Evolutionary conservation across 139 green algal genomes (phyloP).

Genomic region (Limnomonas spitsbergensis): DNA sequence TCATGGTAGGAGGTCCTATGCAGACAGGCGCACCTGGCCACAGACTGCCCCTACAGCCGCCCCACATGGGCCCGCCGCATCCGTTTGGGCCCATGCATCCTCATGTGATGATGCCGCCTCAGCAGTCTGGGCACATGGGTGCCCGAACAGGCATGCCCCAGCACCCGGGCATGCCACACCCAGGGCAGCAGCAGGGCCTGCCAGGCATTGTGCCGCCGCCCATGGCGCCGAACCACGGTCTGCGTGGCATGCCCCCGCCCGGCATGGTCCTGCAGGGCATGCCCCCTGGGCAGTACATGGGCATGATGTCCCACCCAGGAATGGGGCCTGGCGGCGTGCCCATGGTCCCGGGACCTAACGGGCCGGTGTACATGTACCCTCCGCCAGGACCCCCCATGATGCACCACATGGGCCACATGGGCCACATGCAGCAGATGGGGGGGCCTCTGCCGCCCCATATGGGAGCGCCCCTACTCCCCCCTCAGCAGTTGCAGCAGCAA

Average conservation of each 20-base stretch:
- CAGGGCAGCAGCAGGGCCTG: not conserved
- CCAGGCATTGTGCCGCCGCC: slow-evolving; percentile 2
- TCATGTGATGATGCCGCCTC: not conserved
- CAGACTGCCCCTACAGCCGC: too few relatives aligned
- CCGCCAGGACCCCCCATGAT: not conserved
- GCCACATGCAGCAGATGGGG: slow-evolving; percentile 11
- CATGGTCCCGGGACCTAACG: slow-evolving; percentile 19
- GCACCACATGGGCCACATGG: slow-evolving; percentile 4
- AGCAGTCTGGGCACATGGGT: not conserved
- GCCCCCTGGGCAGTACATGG: not conserved
- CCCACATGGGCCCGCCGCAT: too few relatives aligned
- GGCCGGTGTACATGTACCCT: slow-evolving; percentile 10
- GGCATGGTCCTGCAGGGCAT: not conserved
- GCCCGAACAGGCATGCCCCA: not conserved
- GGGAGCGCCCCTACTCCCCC: not conserved
- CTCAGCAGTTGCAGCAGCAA: slow-evolving; percentile 12
- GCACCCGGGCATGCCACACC: not conserved
- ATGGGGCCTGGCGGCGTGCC: not conserved
- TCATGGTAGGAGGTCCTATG: too few relatives aligned
- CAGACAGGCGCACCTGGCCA: too few relatives aligned
- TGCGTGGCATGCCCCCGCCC: not conserved
- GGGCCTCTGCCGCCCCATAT: not conserved
- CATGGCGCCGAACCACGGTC: not conserved
- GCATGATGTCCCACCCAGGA: not conserved
- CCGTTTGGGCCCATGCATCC: not conserved